Percentiles rank a stretch among this genome's conserved stretches.
Conservation (phyloP, 2,329 filamentous ascomycete species). For the Amesomyces nigricolor region DNA sequence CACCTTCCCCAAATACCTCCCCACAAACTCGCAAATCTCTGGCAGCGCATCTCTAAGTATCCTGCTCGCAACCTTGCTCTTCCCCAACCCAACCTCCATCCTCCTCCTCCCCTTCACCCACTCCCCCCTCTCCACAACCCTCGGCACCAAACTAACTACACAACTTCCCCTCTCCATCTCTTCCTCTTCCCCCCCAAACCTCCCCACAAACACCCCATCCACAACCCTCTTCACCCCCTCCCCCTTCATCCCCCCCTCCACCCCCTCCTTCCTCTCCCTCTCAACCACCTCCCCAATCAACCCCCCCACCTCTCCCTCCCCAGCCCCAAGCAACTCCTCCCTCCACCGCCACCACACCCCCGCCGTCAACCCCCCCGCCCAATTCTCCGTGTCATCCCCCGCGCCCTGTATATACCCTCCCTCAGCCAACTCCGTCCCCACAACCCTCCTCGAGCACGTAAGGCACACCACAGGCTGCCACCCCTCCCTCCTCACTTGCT, state of each 20-base stretch:
- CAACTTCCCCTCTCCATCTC: constrained; percentile 28
- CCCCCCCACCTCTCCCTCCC: constrained; percentile 57
- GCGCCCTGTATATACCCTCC: constrained; percentile 88
- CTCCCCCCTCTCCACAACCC: constrained; percentile 39
- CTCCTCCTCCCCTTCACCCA: constrained; percentile 35
- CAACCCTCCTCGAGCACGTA: constrained; percentile 71
- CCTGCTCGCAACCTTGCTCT: constrained; percentile 74
- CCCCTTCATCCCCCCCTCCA: constrained; percentile 9
- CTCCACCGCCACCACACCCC: constrained; percentile 71
- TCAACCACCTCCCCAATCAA: constrained; percentile 44
- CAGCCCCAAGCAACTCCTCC: constrained; percentile 49
- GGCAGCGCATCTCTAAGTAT: constrained; percentile 68
- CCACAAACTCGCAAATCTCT: constrained; percentile 53
- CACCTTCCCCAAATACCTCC: constrained; percentile 31
- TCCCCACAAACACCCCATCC: constrained; percentile 34
- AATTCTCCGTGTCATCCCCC: constrained; percentile 90
- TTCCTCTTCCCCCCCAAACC: constrained; percentile 27
- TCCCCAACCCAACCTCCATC: constrained; percentile 59
- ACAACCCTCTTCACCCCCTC: constrained; percentile 31
- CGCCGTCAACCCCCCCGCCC: constrained; percentile 77
- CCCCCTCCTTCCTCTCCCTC: constrained; percentile 19
- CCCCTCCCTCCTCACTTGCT: constrained; percentile 35
- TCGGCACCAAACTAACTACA: constrained; percentile 40
- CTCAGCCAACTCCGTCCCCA: constrained; percentile 55
- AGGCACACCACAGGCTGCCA: constrained; percentile 76